phyloP scores from a whole-genome alignment of 345 rosid species.

The Camelina sativa region DNA sequence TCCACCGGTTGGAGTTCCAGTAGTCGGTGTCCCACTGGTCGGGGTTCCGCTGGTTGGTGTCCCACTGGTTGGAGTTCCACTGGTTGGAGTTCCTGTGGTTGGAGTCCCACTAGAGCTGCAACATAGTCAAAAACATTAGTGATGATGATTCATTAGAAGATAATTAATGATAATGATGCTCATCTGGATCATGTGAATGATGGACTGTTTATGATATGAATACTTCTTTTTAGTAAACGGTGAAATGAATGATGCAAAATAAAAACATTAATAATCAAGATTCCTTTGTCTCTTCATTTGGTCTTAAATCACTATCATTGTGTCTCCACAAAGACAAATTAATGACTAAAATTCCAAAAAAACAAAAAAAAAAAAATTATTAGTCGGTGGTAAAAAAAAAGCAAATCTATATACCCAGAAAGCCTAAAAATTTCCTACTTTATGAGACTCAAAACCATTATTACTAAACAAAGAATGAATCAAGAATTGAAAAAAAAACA shows the following conservation, averaged over 20 bases:
- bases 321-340: constrained; percentile 18
- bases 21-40: neutral
- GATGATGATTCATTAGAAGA: constrained; percentile 10
- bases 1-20: neutral
- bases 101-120: constrained; percentile 46
- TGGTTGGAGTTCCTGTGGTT: constrained; percentile 15
- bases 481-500: constrained; percentile 10
- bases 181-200: constrained; percentile 39
- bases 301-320: constrained; percentile 38
- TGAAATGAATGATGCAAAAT: constrained; percentile 13
- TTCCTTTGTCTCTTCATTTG: constrained; percentile 17
- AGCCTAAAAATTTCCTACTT: neutral
- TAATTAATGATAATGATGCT: neutral
- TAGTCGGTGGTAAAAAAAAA: constrained; percentile 35
- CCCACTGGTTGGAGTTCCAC: constrained; percentile 32
- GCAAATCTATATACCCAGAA: constrained; percentile 24
- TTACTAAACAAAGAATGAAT: constrained; percentile 11
- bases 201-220: neutral
- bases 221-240: constrained; percentile 8
- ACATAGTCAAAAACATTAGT: constrained; percentile 26
- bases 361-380: neutral
- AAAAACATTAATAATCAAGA: constrained; percentile 20
- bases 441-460: neutral
- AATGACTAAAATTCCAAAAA: neutral
- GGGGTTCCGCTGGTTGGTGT: constrained; percentile 3